phyloP scores from a whole-genome alignment of 371 early-diverging fungal species.

The Blakeslea trispora region DNA sequence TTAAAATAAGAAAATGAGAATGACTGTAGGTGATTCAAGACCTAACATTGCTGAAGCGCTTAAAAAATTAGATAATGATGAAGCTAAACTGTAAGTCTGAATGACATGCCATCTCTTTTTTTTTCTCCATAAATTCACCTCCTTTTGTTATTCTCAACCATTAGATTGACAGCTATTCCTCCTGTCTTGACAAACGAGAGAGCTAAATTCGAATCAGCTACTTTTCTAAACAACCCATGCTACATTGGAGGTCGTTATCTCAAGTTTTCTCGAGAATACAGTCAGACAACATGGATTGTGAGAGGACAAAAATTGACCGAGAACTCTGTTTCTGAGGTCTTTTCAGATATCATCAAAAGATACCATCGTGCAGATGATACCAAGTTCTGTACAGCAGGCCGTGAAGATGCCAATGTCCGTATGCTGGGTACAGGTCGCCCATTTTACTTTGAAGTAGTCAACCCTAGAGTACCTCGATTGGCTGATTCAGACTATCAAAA shows the following conservation, averaged over 20 bases:
- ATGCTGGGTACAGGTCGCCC: conserved; percentile 96
- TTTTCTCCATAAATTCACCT: neutral
- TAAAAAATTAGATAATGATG: conserved; percentile 44
- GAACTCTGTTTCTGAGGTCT: conserved; percentile 81
- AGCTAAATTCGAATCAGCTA: conserved; percentile 37
- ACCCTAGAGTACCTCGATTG: conserved; percentile 63
- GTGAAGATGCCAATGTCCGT: conserved; percentile 97
- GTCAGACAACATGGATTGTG: conserved; percentile 88
- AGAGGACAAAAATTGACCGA: conserved; percentile 72
- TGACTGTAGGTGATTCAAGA: conserved; percentile 58
- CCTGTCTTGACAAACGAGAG: conserved; percentile 36
- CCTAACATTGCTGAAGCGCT: conserved; percentile 59
- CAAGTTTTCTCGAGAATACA: conserved; percentile 82
- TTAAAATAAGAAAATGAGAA: conserved; percentile 33
- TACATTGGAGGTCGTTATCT: conserved; percentile 77
- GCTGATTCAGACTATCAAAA: conserved; percentile 43
- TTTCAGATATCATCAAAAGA: conserved; percentile 60
- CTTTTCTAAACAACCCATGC: conserved; percentile 52
- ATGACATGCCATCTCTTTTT: conserved; percentile 13
- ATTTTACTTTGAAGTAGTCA: conserved; percentile 86
- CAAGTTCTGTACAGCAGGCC: conserved; percentile 89
- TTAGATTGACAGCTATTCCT: conserved; percentile 46
- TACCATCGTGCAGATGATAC: conserved; percentile 59
- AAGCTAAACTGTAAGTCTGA: conserved; percentile 55
- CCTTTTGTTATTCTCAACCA: too few species aligned